These are phyloP conservation scores for Eutypa lata DNA, from an alignment of 2,329 filamentous ascomycete genomes.

Conservation along the genomic window DNA sequence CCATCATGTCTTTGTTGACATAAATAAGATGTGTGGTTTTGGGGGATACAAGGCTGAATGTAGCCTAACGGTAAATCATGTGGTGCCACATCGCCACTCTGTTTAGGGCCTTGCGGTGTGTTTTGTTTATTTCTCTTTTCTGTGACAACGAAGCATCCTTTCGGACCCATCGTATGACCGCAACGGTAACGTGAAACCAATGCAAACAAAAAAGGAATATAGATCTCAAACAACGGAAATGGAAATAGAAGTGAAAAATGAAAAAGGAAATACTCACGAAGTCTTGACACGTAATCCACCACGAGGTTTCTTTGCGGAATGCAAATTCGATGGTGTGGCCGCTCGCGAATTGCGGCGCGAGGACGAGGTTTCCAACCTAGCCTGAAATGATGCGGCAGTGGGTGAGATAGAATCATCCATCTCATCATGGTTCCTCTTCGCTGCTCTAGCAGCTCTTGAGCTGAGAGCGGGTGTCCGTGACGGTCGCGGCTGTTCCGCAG, in stretches of 20 bases:
- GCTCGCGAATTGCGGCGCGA: constrained; percentile 55
- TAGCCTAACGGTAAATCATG: constrained; percentile 22
- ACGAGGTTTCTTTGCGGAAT: constrained; percentile 57
- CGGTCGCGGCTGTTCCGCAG: constrained; percentile 20
- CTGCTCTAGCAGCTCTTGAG: constrained; percentile 27
- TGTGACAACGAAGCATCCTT: constrained; percentile 23
- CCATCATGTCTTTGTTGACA: constrained; percentile 7
- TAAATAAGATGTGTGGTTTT: constrained; percentile 6
- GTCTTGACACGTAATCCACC: constrained; percentile 64
- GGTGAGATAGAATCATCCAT: constrained; percentile 53
- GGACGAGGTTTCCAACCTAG: constrained; percentile 39
- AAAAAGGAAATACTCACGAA: constrained; percentile 53
- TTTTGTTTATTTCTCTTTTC: constrained; percentile 1
- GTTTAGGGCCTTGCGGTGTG: constrained; percentile 14
- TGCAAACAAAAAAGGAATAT: background rate
- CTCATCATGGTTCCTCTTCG: constrained; percentile 54
- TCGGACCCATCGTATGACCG: constrained; percentile 17
- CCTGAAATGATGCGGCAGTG: constrained; percentile 45
- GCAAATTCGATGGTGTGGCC: constrained; percentile 55
- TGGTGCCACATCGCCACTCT: constrained; percentile 32
- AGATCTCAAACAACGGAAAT: constrained; percentile 4
- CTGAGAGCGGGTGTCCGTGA: constrained; percentile 26
- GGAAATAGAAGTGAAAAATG: constrained; percentile 9
- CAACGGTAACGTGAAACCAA: constrained; percentile 19
- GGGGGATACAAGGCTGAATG: constrained; percentile 14